Evolutionary conservation across 148 eudicot genomes (phyloP).

Genomic region (Rhododendron kiyosumense): DNA sequence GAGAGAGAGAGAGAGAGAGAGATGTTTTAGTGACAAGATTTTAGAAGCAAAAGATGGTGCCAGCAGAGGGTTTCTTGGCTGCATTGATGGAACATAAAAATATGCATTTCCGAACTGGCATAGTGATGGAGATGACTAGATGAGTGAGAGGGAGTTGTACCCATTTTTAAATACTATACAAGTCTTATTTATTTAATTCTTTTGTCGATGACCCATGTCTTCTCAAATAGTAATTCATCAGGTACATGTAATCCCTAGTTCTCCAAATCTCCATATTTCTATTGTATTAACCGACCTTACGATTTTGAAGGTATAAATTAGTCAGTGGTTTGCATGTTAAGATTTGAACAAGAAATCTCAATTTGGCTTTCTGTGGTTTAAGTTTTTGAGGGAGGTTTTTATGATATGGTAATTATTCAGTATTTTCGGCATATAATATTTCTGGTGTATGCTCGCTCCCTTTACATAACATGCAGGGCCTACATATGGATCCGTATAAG

Average conservation of each 20-base stretch:
- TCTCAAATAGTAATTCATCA: background rate
- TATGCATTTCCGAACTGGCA: conserved; percentile 38
- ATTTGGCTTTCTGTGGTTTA: no score
- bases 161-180: background rate
- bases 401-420: no score
- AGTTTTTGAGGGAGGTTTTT: no score
- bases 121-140: conserved; percentile 30
- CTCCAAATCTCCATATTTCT: background rate
- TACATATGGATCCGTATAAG: rapidly evolving
- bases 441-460: no score
- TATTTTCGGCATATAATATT: no score
- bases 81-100: conserved; percentile 17
- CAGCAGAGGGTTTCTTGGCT: conserved; percentile 19
- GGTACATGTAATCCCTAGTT: background rate
- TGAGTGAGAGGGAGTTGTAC: conserved; percentile 16
- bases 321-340: background rate
- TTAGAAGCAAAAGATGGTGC: background rate
- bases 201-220: background rate
- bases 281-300: background rate
- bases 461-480: no score
- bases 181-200: background rate
- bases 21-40: background rate
- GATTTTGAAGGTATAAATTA: no score
- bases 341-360: background rate
- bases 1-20: conserved; percentile 1